phyloP scores from a whole-genome alignment of 129 eudicot species.

The Flaveria robusta region DNA sequence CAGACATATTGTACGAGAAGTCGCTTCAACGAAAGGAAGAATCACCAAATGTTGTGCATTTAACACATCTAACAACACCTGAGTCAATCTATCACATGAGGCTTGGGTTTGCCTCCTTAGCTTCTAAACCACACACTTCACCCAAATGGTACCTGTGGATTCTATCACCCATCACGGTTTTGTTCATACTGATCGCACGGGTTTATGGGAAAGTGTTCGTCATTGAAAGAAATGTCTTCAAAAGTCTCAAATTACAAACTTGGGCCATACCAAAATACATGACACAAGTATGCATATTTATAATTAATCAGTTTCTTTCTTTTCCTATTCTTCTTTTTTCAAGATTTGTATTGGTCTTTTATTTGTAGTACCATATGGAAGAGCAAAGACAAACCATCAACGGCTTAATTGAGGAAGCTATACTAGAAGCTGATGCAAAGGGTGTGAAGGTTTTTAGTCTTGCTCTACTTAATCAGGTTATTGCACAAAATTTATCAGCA shows the following conservation, averaged over 20 bases:
- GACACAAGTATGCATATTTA: constrained; percentile 37
- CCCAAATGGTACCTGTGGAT: constrained; percentile 53
- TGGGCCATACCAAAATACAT: constrained; percentile 60
- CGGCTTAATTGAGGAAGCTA: constrained; percentile 62
- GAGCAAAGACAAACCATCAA: constrained; percentile 59
- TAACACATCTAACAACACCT: constrained; percentile 65
- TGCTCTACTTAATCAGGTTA: constrained; percentile 73
- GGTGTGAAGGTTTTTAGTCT: constrained; percentile 60
- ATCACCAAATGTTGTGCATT: constrained; percentile 53
- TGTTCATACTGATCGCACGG: constrained; percentile 31
- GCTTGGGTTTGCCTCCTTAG: constrained; percentile 59
- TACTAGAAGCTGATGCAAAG: constrained; percentile 64
- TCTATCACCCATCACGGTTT: constrained; percentile 49
- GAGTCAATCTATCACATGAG: constrained; percentile 59
- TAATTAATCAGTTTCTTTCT: not conserved
- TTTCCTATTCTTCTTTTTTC: not conserved
- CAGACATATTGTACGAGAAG: constrained; percentile 47
- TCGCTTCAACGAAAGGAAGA: constrained; percentile 53
- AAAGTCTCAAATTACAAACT: constrained; percentile 47
- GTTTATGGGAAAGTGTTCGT: constrained; percentile 43
- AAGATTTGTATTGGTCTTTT: constrained; percentile 7
- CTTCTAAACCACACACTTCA: constrained; percentile 49
- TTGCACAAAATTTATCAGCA: not conserved
- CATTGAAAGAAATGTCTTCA: constrained; percentile 55
- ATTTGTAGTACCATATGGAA: constrained; percentile 52